Conservation (phyloP, 176 grass and related monocot genomes). For the Raddia guianensis region DNA sequence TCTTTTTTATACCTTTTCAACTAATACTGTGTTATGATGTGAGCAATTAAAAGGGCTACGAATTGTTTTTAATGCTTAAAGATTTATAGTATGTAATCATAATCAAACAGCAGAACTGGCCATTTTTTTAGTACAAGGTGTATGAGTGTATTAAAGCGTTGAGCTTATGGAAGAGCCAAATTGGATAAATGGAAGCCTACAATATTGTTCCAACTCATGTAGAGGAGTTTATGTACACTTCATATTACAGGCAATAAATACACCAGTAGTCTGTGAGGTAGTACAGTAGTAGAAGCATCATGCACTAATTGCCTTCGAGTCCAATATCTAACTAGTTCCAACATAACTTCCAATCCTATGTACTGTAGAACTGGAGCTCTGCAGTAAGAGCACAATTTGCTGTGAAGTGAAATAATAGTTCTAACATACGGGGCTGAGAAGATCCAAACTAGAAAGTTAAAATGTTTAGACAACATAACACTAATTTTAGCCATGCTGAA, state of each 20-base stretch:
- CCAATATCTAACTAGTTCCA: background rate
- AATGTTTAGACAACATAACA: background rate
- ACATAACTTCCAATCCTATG: background rate
- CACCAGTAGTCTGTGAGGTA: background rate
- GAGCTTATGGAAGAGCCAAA: background rate
- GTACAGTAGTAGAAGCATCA: background rate
- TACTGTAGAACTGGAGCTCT: background rate
- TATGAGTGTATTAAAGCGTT: background rate
- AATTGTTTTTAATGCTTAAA: background rate
- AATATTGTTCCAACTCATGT: background rate
- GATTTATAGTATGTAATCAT: constrained; percentile 9
- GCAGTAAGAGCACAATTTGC: background rate
- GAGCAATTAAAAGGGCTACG: background rate
- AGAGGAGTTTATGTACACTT: background rate
- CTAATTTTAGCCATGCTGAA: background rate
- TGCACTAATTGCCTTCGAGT: background rate
- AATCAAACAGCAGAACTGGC: background rate
- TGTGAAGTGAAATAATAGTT: background rate
- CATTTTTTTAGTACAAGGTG: background rate
- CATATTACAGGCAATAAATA: background rate
- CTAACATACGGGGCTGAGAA: background rate
- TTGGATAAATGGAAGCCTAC: background rate
- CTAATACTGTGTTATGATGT: background rate
- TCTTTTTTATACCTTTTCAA: background rate
- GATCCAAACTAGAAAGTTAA: background rate